phyloP scores from a whole-genome alignment of 495 filamentous ascomycete genomes.

The Hamigera avellanea region DNA sequence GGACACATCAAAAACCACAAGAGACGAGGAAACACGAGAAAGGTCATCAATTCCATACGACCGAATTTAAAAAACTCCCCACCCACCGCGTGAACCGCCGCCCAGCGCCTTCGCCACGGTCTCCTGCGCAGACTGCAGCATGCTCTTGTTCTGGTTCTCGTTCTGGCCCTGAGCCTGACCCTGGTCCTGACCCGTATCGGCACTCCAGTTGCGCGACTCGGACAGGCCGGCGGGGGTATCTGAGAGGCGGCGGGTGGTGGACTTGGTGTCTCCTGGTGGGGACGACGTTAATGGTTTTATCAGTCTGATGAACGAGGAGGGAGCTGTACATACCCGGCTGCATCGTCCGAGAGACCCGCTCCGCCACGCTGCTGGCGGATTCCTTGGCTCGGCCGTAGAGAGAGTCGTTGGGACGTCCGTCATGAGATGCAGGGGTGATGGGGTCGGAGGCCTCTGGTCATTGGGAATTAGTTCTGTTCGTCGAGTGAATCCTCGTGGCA shows the following conservation, averaged over 20 bases:
- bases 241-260: slow-evolving; percentile 16
- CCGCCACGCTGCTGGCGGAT: slow-evolving; percentile 12
- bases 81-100: slow-evolving; percentile 3
- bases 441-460: slow-evolving; percentile 8
- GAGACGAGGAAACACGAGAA: too few species aligned
- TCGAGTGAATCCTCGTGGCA: neutral
- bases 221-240: slow-evolving; percentile 10
- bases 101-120: slow-evolving; percentile 18
- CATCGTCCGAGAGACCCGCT: slow-evolving; percentile 11
- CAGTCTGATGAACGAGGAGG: neutral
- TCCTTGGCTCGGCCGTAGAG: slow-evolving; percentile 2
- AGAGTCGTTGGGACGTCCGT: too few species aligned
- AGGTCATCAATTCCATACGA: too few species aligned
- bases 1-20: too few species aligned
- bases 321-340: slow-evolving; percentile 15
- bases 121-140: slow-evolving; percentile 13
- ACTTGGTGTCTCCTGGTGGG: slow-evolving; percentile 14
- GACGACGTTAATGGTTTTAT: neutral
- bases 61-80: too few species aligned
- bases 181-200: neutral
- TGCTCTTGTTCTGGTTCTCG: slow-evolving; percentile 4
- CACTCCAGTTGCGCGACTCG: slow-evolving; percentile 1
- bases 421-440: slow-evolving; percentile 4
- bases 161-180: slow-evolving; percentile 1
- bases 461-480: neutral